Evolutionary conservation across 129 eudicot genomes (phyloP).

Genomic region (Arctium lappa): DNA sequence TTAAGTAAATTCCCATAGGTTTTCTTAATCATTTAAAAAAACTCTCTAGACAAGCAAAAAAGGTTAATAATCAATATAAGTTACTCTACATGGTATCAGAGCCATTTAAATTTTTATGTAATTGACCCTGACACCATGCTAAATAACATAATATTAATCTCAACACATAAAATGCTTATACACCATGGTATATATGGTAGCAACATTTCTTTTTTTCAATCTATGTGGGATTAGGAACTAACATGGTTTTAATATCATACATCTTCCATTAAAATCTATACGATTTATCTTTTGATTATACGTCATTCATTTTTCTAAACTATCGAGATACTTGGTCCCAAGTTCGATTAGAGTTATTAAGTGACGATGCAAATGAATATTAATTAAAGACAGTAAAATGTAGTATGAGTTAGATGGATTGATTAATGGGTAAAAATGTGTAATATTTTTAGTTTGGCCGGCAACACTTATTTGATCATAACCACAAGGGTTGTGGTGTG

Average conservation of each 20-base stretch:
- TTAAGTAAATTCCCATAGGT: neutral
- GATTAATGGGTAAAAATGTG: too few relatives aligned
- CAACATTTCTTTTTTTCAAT: neutral
- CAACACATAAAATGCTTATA: neutral
- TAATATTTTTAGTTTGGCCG: too few relatives aligned
- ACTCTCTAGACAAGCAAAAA: neutral
- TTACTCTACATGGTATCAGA: neutral
- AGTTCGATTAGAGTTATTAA: slow-evolving; percentile 53
- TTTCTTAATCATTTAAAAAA: too few relatives aligned
- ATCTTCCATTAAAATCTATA: neutral
- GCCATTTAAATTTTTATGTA: neutral
- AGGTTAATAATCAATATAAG: neutral
- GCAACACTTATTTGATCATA: too few relatives aligned
- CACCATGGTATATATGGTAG: neutral
- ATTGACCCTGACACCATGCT: neutral
- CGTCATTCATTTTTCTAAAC: slow-evolving; percentile 27
- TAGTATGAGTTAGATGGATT: too few relatives aligned
- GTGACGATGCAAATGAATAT: slow-evolving; percentile 45
- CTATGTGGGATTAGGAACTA: neutral
- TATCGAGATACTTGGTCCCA: slow-evolving; percentile 45
- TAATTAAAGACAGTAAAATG: too few relatives aligned
- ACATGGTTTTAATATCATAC: too few relatives aligned
- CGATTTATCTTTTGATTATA: neutral
- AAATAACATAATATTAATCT: neutral
- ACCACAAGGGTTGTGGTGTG: too few relatives aligned